These are phyloP conservation scores for Austroboletus eburneus DNA, from an alignment of 768 basidiomycete species.

Conservation along the genomic window DNA sequence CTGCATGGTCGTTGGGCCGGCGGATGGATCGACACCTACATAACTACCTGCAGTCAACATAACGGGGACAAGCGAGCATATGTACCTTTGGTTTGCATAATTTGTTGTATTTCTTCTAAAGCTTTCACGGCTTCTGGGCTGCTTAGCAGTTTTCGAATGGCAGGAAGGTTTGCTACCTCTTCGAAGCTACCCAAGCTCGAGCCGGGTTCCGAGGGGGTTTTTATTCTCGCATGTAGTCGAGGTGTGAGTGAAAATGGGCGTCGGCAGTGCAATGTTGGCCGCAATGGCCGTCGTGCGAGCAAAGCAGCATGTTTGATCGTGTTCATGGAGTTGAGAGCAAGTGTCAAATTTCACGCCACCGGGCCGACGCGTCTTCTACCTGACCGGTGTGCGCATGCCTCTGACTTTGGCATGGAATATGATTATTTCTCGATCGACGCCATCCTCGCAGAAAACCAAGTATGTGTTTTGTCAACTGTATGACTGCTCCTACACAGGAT, in stretches of 20 bases:
- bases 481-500: neutral
- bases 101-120: constrained; percentile 39
- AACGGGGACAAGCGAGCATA: neutral
- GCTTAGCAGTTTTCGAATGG: constrained; percentile 45
- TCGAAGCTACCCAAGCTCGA: constrained; percentile 40
- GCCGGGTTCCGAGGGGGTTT: constrained; percentile 26
- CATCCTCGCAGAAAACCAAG: constrained; percentile 91
- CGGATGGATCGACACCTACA: constrained; percentile 46
- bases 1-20: constrained; percentile 47
- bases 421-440: constrained; percentile 92
- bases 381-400: neutral
- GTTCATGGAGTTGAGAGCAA: constrained; percentile 16
- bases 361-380: constrained; percentile 23
- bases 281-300: constrained; percentile 14
- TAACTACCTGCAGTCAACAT: neutral
- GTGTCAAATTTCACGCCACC: constrained; percentile 12
- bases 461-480: constrained; percentile 21
- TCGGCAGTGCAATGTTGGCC: constrained; percentile 11
- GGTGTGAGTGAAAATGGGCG: constrained; percentile 32
- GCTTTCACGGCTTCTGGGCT: constrained; percentile 50
- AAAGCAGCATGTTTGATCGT: constrained; percentile 11
- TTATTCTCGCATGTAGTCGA: constrained; percentile 27
- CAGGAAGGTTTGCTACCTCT: constrained; percentile 35
- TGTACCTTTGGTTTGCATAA: constrained; percentile 49
- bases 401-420: constrained; percentile 58